Evolutionary conservation across 2,329 filamentous ascomycete species (phyloP).

Genomic region (Gaeumannomyces tritici): DNA sequence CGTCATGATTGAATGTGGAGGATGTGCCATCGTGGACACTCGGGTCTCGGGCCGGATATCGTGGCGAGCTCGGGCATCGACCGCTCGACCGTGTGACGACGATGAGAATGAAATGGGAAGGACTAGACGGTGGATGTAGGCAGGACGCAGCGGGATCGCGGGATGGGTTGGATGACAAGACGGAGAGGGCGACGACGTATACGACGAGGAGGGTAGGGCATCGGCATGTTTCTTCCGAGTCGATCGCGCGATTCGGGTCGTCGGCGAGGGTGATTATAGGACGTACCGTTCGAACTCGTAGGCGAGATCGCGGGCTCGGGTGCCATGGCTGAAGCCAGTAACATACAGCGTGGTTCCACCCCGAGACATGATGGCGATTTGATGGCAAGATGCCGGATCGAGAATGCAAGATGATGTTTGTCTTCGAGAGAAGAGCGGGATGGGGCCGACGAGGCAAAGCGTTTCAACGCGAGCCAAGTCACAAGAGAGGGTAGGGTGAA

Average conservation of each 20-base stretch:
- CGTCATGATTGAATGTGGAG: background rate
- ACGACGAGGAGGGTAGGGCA: constrained; percentile 14
- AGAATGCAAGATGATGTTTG: background rate
- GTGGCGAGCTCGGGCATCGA: constrained; percentile 15
- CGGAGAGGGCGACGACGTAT: constrained; percentile 3
- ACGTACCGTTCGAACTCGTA: constrained; percentile 99
- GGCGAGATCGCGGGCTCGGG: constrained; percentile 95
- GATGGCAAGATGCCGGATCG: constrained; percentile 6
- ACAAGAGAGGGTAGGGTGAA: background rate
- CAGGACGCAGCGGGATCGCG: constrained; percentile 4
- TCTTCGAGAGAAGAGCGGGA: background rate
- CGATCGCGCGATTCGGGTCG: constrained; percentile 33
- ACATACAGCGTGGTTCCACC: constrained; percentile 93
- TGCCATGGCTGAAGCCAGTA: constrained; percentile 97
- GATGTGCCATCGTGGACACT: background rate
- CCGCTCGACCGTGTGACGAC: constrained; percentile 33
- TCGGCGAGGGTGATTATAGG: constrained; percentile 41
- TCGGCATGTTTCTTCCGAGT: constrained; percentile 19
- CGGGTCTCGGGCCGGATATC: background rate
- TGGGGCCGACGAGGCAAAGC: background rate
- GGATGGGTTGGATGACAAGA: constrained; percentile 1
- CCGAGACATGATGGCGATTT: constrained; percentile 63
- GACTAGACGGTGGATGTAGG: constrained; percentile 7
- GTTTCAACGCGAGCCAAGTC: background rate
- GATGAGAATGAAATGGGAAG: constrained; percentile 15